Evolutionary conservation across 257 asterid species (phyloP).

Genomic region (Solanum paucissectum): DNA sequence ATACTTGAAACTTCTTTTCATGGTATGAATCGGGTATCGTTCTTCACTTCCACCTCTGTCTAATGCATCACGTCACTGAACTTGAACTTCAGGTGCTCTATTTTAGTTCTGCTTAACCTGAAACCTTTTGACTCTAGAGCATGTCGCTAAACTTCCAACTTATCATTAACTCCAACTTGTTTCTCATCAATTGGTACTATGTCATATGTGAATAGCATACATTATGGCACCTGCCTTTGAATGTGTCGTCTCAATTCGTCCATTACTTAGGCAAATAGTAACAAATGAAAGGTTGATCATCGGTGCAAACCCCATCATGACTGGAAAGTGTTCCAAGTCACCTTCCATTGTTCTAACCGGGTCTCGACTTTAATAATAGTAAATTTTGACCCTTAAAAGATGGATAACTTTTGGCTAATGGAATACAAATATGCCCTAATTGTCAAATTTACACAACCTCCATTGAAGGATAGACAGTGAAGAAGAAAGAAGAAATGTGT

Average conservation of each 20-base stretch:
- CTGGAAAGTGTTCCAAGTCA: background rate
- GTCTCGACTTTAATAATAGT: background rate
- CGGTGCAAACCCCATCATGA: background rate
- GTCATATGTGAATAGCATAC: background rate
- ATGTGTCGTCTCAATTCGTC: background rate
- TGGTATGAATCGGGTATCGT: background rate
- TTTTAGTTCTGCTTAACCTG: background rate
- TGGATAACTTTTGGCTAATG: background rate
- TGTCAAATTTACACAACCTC: too few species aligned
- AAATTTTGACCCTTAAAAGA: background rate
- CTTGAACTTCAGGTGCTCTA: background rate
- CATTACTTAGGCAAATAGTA: background rate
- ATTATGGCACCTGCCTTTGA: background rate
- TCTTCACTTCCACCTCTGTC: background rate
- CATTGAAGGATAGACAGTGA: too few species aligned
- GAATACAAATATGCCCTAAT: background rate
- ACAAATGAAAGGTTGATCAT: background rate
- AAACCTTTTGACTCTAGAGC: background rate
- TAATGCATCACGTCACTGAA: background rate
- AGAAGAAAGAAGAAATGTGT: too few species aligned
- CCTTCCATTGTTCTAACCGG: background rate
- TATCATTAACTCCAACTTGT: background rate
- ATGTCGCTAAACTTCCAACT: background rate
- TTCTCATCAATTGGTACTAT: background rate
- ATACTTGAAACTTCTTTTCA: background rate